Percentiles rank a stretch among this genome's conserved stretches.
phyloP scores from a whole-genome alignment of 371 early-diverging fungal species.

The Mucor saturninus region DNA sequence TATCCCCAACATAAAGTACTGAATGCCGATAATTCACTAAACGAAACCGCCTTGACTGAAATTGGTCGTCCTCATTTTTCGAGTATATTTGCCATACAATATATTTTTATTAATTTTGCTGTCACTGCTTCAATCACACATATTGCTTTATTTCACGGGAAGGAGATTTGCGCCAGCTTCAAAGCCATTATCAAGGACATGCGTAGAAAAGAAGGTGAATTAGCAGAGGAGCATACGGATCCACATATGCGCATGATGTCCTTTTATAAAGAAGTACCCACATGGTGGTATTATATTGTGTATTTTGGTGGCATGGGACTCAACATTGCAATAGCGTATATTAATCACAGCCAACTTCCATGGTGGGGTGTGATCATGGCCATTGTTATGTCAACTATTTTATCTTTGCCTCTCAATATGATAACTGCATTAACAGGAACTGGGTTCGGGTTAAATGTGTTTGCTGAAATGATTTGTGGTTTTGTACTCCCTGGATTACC shows the following conservation, averaged over 20 bases:
- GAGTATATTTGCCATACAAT: constrained; percentile 31
- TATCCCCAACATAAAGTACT: constrained; percentile 51
- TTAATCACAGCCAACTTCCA: constrained; percentile 54
- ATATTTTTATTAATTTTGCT: constrained; percentile 45
- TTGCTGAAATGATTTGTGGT: constrained; percentile 68
- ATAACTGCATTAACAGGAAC: constrained; percentile 45
- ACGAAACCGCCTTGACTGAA: constrained; percentile 38
- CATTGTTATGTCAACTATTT: constrained; percentile 50
- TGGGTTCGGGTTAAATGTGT: constrained; percentile 58
- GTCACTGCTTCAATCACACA: constrained; percentile 61
- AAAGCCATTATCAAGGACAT: constrained; percentile 1
- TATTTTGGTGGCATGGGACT: constrained; percentile 65
- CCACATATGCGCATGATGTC: constrained; percentile 16
- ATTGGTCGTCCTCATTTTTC: constrained; percentile 44
- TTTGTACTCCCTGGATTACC: constrained; percentile 48
- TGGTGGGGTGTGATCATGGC: constrained; percentile 81
- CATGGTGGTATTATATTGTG: constrained; percentile 74
- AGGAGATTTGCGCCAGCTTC: constrained; percentile 9
- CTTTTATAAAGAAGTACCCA: constrained; percentile 52
- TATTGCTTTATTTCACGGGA: constrained; percentile 54
- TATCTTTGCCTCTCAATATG: constrained; percentile 45
- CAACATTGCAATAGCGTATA: constrained; percentile 68
- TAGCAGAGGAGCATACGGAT: neutral
- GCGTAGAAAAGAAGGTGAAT: constrained; percentile 4
- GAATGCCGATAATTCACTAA: constrained; percentile 42